Evolutionary conservation across 495 filamentous ascomycete species (phyloP).

Genomic region (Aspergillus panamensis): DNA sequence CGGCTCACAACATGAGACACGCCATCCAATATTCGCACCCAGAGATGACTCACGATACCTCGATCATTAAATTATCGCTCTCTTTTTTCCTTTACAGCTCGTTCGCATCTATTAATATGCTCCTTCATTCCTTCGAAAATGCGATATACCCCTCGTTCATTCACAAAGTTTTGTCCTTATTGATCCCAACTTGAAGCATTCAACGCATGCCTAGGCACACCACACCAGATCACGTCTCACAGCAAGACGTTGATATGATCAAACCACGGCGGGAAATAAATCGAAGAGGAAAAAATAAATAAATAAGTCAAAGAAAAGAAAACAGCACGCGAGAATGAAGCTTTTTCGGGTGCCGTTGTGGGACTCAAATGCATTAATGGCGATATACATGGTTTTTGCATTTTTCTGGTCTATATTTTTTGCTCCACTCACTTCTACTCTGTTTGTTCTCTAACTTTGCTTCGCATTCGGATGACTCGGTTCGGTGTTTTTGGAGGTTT

Average conservation of each 20-base stretch:
- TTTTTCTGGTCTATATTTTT: neutral
- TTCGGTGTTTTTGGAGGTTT: constrained; percentile 2
- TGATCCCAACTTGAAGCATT: neutral
- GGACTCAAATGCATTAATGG: constrained; percentile 6
- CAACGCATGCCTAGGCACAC: neutral
- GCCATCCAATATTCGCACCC: neutral
- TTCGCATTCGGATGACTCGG: neutral
- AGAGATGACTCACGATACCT: neutral
- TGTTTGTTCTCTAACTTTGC: neutral
- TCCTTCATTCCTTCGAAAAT: neutral
- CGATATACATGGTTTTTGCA: constrained; percentile 12
- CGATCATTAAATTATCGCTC: neutral
- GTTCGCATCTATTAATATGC: neutral
- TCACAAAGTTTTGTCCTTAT: neutral
- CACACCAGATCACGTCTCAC: neutral
- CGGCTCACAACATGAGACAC: constrained; percentile 41
- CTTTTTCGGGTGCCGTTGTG: neutral
- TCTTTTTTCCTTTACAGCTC: neutral
- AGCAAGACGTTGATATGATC: constrained; percentile 5
- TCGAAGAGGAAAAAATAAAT: constrained; percentile 2
- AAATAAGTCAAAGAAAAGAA: neutral
- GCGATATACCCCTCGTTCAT: constrained; percentile 13
- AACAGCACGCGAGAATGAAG: neutral
- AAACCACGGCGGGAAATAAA: neutral
- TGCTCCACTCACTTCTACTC: neutral